phyloP scores from a whole-genome alignment of 805 yeast species.

The Metschnikowia similis region DNA sequence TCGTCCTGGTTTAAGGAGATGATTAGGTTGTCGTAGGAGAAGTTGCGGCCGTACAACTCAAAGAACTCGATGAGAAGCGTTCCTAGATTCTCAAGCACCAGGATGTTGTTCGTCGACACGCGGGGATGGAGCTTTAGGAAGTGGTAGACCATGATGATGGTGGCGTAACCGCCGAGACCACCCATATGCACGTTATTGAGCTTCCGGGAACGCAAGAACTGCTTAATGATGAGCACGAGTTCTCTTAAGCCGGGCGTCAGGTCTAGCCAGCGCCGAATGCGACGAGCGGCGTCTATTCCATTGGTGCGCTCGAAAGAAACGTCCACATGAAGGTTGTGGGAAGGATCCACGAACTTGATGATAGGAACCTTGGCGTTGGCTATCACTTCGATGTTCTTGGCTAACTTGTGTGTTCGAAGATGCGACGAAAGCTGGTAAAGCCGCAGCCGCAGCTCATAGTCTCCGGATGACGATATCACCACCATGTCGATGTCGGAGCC shows the following conservation, averaged over 20 bases:
- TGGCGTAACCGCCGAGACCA: conserved; percentile 91
- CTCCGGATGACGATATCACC: conserved; percentile 57
- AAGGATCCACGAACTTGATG: conserved; percentile 79
- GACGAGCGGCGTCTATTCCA: conserved; percentile 77
- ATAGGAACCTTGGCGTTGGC: conserved; percentile 93
- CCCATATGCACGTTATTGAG: conserved; percentile 88
- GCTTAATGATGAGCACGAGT: conserved; percentile 76
- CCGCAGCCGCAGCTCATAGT: conserved; percentile 57
- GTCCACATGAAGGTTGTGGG: conserved; percentile 72
- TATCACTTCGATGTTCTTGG: conserved; percentile 74
- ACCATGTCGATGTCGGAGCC: conserved; percentile 97
- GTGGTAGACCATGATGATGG: conserved; percentile 80
- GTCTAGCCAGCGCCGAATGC: conserved; percentile 70
- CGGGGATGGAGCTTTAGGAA: conserved; percentile 79
- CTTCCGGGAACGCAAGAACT: conserved; percentile 71
- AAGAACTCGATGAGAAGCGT: conserved; percentile 85
- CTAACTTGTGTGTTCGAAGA: conserved; percentile 57
- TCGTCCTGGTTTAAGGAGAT: conserved; percentile 58
- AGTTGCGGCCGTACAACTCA: conserved; percentile 85
- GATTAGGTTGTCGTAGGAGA: conserved; percentile 77
- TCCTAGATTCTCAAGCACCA: conserved; percentile 74
- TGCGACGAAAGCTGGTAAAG: conserved; percentile 70
- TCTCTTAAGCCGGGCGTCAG: conserved; percentile 78
- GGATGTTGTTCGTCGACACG: conserved; percentile 59
- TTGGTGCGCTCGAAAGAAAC: conserved; percentile 83